Percentiles rank a stretch among this genome's conserved stretches.
Conservation (phyloP, 495 filamentous ascomycete species). For the Aspergillus egyptiacus region DNA sequence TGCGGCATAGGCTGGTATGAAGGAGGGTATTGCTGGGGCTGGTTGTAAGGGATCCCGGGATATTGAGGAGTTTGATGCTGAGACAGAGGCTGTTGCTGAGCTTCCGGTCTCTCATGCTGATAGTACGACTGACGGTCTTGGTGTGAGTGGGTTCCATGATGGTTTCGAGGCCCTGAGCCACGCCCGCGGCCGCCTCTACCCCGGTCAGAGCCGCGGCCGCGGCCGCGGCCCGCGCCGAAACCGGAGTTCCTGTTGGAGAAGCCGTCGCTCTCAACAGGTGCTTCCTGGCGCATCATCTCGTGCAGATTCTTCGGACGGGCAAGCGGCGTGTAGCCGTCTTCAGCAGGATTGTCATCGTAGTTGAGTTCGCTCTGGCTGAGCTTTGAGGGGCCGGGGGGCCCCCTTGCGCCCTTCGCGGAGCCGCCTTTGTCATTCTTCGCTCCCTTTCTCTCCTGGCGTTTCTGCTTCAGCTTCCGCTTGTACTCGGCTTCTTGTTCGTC, state of each 20-base stretch:
- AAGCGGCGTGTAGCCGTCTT: constrained; percentile 61
- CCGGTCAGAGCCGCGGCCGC: constrained; percentile 40
- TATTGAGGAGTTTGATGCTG: constrained; percentile 15
- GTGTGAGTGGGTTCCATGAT: constrained; percentile 28
- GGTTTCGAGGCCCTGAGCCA: constrained; percentile 46
- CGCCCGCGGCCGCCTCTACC: constrained; percentile 43
- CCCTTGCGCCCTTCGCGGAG: constrained; percentile 29
- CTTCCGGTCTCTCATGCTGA: constrained; percentile 24
- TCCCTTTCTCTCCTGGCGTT: constrained; percentile 45
- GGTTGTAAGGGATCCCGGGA: constrained; percentile 16
- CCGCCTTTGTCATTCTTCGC: constrained; percentile 32
- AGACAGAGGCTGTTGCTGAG: constrained; percentile 23
- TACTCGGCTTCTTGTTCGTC: constrained; percentile 88
- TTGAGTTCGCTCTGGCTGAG: constrained; percentile 45
- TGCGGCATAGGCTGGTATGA: constrained; percentile 19
- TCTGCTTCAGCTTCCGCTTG: constrained; percentile 63
- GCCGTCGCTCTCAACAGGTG: constrained; percentile 43
- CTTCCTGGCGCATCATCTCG: constrained; percentile 46
- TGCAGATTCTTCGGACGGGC: constrained; percentile 55
- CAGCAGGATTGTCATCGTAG: constrained; percentile 48
- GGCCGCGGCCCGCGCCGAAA: constrained; percentile 37
- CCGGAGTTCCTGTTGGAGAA: constrained; percentile 21
- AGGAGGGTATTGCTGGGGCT: constrained; percentile 27
- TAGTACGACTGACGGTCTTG: constrained; percentile 34
- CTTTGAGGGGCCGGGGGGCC: constrained; percentile 32